Evolutionary conservation across 106 monocot species (phyloP).

Genomic region (Gastrodia elata): DNA sequence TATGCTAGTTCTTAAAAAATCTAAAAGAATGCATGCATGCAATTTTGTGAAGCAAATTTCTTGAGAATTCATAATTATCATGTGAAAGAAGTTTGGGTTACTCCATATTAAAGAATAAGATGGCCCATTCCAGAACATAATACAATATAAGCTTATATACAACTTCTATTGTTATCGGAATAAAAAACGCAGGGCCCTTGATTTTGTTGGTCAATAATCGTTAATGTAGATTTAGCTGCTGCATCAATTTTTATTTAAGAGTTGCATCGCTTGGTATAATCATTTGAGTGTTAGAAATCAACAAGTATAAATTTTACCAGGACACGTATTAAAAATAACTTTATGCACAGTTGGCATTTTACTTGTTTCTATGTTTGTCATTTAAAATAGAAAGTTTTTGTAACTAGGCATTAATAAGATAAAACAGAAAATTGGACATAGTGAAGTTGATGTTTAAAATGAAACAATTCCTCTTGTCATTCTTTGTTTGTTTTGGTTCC

Average conservation of each 20-base stretch:
- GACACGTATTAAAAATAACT: background rate
- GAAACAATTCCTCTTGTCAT: background rate
- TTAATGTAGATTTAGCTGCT: background rate
- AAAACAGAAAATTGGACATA: background rate
- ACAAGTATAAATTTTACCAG: background rate
- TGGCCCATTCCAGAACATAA: background rate
- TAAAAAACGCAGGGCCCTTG: background rate
- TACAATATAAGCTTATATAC: background rate
- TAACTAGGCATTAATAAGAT: background rate
- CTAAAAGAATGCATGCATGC: background rate
- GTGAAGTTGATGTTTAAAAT: background rate
- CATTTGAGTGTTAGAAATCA: background rate
- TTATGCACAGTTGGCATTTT: background rate
- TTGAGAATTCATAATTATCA: background rate
- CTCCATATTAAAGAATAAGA: background rate
- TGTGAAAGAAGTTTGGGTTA: background rate
- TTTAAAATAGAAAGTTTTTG: background rate
- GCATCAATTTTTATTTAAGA: background rate
- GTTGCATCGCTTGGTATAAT: background rate
- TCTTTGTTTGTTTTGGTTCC: background rate
- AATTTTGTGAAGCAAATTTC: background rate
- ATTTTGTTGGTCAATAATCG: background rate
- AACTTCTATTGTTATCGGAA: background rate
- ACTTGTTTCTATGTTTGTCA: background rate
- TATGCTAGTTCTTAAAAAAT: too few species aligned